Base-by-base conservation (phyloP, 148 eudicot species). In the Dianthus caryophyllus region DNA sequence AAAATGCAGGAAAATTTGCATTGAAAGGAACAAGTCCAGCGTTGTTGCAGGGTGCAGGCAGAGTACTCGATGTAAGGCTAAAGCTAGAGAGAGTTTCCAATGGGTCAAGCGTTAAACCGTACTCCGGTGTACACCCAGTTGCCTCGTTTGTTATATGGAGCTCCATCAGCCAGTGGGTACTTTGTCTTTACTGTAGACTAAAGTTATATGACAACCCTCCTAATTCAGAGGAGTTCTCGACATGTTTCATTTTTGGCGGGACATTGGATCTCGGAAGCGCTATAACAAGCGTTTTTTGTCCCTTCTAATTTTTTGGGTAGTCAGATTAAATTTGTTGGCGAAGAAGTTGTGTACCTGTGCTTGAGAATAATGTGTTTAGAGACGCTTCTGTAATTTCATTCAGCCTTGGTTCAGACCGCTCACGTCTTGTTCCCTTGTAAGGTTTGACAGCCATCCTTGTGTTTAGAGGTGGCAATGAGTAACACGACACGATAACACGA, bases 71-170 rank as follows among this genome's bases (percentile, higher is more conserved):
- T 2, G 82, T 78, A 76, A 76, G 73, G 98, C 98, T 22, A 93
- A 93, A 72, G 98, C 95, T 64, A 83, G 98, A 67, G 90, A 90
- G 84, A 89, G 98, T 73, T 93, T 84, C 90, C 98, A 93, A 66
- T 89, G 96, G 98, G 98, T 93, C 88, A 93, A 93, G 83, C 95
- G 98, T 81, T 93, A 62, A 77, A 47, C 60, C 16, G 27, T 54
- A 11, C 51, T 26, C 52, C 12, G 61, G 49, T 61, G 31, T 56
- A 46, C 52, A 50, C 69, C 20, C 74, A 25, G 11, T 49, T 65
- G 14, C 25, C 36, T 30, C 41, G 65, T 30, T 71, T 29, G 55
- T 60, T 65, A 50, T 50, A 17, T 5, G 60, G 54, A 20, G 66
- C 46, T 44, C 30, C 49, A 52, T 67, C 50, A 39, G 20, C 29